Conservation (phyloP, 345 rosid genomes). For the Hypericum perforatum region DNA sequence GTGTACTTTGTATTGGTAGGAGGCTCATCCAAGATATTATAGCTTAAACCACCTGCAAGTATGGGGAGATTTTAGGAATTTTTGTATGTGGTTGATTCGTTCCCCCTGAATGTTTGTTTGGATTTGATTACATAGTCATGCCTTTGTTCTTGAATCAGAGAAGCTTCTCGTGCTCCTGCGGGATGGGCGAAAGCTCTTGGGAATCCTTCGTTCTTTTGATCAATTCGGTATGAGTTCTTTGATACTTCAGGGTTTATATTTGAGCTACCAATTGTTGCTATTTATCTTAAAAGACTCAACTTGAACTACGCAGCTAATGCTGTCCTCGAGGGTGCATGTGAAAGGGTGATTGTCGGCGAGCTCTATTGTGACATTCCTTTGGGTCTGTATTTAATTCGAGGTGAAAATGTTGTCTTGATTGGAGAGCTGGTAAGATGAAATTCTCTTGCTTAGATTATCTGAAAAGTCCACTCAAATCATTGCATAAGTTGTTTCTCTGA, state of each 20-base stretch:
- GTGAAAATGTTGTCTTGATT: constrained; percentile 91
- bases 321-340: constrained; percentile 90
- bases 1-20: too few relatives aligned
- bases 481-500: constrained; percentile 2
- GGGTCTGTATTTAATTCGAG: constrained; percentile 88
- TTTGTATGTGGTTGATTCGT: background rate
- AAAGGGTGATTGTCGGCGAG: constrained; percentile 88
- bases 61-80: background rate
- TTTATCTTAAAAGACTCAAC: constrained; percentile 1
- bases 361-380: constrained; percentile 84
- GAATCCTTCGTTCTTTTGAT: constrained; percentile 89
- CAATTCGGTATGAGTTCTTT: constrained; percentile 61
- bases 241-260: background rate
- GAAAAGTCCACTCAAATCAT: background rate
- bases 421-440: constrained; percentile 74
- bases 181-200: constrained; percentile 89
- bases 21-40: too few relatives aligned
- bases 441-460: background rate
- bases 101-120: constrained; percentile 1
- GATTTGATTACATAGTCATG: background rate
- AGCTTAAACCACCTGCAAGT: background rate
- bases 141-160: constrained; percentile 36
- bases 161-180: constrained; percentile 87
- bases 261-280: background rate
- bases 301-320: constrained; percentile 63